Evolutionary conservation across 1,139 yeast species (phyloP), one percentile per base, ranked within the genome.

Genomic region (Yamadazyma mexicana): DNA sequence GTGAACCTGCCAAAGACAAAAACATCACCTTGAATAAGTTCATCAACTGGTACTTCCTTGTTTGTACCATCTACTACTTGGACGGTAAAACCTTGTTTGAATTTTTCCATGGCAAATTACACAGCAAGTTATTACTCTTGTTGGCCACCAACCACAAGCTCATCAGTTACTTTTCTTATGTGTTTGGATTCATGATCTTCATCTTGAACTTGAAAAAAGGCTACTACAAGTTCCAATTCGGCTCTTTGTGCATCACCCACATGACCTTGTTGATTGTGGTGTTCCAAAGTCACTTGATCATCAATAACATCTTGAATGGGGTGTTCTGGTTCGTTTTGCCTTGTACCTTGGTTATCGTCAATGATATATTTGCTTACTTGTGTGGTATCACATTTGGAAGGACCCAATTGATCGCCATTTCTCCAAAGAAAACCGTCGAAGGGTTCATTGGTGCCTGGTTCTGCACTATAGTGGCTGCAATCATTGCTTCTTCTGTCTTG

Each of bases 361-460:
- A 92, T 61, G 99, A 92, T 59, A 89, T 91, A 40, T 91, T 89
- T 73, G 98, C 99, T 26, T 92, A 92, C 60, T 72, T 92, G 43
- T 92, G 98, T 67, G 99, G 99, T 37, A 92, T 92, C 51, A 87
- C 98, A 1, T 89, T 92, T 66, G 99, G 99, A 38, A 79, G 76
- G 48, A 91, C 98, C 35, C 96, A 87, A 58, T 78, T 92, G 55
- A 88, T 94, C 55, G 91, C 87, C 42, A 87, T 92, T 49, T 87
- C 96, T 12, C 98, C 99, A 38, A 92, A 92, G 64, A 92, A 92
- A 67, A 92, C 99, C 1, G 91, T 91, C 20, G 99, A 92, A 66
- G 99, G 99, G 2, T 92, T 92, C 58, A 67, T 91, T 34, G 99
- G 99, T 39, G 99, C 98, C 17, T 92, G 98, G 98, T 66, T 88